Base-by-base conservation (phyloP, 805 yeast genomes). In the Candida chauliodis region DNA sequence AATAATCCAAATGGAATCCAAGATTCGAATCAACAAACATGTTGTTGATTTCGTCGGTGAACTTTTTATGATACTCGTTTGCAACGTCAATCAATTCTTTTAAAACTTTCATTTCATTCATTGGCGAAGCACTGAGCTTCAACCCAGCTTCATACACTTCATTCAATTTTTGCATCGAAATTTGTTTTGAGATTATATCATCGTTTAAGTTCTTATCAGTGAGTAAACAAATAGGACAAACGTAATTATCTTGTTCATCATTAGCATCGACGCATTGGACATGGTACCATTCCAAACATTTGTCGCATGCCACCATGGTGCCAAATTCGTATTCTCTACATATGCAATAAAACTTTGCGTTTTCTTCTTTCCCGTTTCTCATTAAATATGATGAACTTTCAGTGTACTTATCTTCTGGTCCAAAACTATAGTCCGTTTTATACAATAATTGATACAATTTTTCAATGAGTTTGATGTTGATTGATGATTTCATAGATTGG, bases 251-350 rank as follows among this genome's bases (percentile, higher is more conserved):
- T 17, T 49, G 53, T 23, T 53, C 56, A 9, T 27, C 34, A 26
- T 30, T 31, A 13, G 37, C 31, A 10, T 70, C 71, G 30, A 82
- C 63, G 56, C 90, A 83, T 11, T 57, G 58, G 32, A 73, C 70
- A 52, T 83, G 90, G 50, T 76, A 83, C 89, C 89, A 81, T 49
- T 81, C 87, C 37, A 72, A 66, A 55, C 91, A 84, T 13, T 55
- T 58, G 45, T 81, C 89, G 59, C 90, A 83, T 42, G 76, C 83
- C 31, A 81, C 75, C 85, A 81, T 81, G 0, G 75, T 70, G 5
- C 55, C 84, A 73, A 47, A 71, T 47, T 81, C 90, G 17, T 58
- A 57, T 34, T 72, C 74, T 32, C 88, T 68, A 55, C 91, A 83
- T 40, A 79, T 60, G 51, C 90, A 83, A 51, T 76, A 81, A 16